Base-by-base conservation (phyloP, 768 basidiomycete genomes). In the Collybiopsis confluens region DNA sequence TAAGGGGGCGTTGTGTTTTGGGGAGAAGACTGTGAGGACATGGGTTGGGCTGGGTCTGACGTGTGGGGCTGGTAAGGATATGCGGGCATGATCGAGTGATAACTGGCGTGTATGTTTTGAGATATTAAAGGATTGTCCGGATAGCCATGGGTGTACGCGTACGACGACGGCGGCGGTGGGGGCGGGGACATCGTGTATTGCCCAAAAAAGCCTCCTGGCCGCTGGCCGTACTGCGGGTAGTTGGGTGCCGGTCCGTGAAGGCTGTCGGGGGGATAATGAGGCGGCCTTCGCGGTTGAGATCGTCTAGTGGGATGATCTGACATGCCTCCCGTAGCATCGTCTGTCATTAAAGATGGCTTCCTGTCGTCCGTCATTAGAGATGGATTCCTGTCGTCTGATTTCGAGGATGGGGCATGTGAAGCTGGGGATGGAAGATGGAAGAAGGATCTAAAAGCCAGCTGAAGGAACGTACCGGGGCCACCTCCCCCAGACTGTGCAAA, bases 181-280 rank as follows among this genome's bases (percentile, higher is more conserved):
- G 73, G 77, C 2, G 72, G 56, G 59, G 78, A 67, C 65, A 78
- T 68, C 61, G 72, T 64, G 68, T 82, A 82, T 65, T 73, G 78
- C 52, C 74, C 73, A 24, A 69, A 62, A 55, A 73, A 77, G 59
- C 61, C 62, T n/a, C n/a, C n/a, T 24, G 62, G 41, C 20, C 60
- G 67, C 28, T 73, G 74, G 56, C 63, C 61, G 56, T 73, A 75
- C 4, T 62, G 57, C 7, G 68, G 38, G 51, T 71, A 68, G 54
- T 64, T 68, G 54, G 57, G 62, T 59, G 38, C 58, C 15, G 24
- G 65, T 50, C 7, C 57, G 46, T 42, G 60, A n/a, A 24, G 56
- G 26, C 45, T 54, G 11, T 21, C 47, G 16, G 16, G 47, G 45
- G 37, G 59, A 44, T 38, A 15, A 28, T 50, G 54, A 38, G 44